Conservation (phyloP, 2,329 filamentous ascomycete species). For the Aureobasidium sp. region DNA sequence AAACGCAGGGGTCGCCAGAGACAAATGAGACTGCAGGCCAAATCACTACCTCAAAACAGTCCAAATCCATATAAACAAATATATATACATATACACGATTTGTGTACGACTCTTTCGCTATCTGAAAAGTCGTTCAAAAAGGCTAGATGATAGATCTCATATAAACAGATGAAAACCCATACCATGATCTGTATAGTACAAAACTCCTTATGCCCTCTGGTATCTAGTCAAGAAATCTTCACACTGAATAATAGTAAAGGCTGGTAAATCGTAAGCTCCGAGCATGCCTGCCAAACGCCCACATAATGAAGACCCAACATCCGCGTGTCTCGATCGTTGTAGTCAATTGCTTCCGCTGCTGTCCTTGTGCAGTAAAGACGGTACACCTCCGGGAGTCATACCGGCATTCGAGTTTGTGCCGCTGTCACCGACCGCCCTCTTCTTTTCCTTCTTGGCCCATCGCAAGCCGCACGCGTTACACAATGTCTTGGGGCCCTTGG, state of each 20-base stretch:
- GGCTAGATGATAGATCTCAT: not conserved
- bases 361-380: slow-evolving; percentile 13
- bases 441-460: slow-evolving; percentile 34
- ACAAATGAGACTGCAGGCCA: not conserved
- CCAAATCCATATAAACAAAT: too few relatives aligned
- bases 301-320: not conserved
- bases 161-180: not conserved
- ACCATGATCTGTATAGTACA: not conserved
- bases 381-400: slow-evolving; percentile 10
- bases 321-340: not conserved
- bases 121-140: not conserved
- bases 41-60: too few relatives aligned
- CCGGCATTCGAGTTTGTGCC: slow-evolving; percentile 5
- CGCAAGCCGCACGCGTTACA: slow-evolving; percentile 80
- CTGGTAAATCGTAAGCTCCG: not conserved
- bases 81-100: not conserved
- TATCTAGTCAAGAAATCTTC: slow-evolving; percentile 5
- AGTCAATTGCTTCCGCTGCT: slow-evolving; percentile 13
- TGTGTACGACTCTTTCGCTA: not conserved
- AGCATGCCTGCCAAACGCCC: not conserved
- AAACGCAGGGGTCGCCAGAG: not conserved
- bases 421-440: slow-evolving; percentile 16
- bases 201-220: slow-evolving; percentile 4
- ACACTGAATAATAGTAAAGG: slow-evolving; percentile 1
- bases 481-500: slow-evolving; percentile 83